Conservation (phyloP, 2,329 filamentous ascomycete species). For the Arthrobotrys sphaeroides region DNA sequence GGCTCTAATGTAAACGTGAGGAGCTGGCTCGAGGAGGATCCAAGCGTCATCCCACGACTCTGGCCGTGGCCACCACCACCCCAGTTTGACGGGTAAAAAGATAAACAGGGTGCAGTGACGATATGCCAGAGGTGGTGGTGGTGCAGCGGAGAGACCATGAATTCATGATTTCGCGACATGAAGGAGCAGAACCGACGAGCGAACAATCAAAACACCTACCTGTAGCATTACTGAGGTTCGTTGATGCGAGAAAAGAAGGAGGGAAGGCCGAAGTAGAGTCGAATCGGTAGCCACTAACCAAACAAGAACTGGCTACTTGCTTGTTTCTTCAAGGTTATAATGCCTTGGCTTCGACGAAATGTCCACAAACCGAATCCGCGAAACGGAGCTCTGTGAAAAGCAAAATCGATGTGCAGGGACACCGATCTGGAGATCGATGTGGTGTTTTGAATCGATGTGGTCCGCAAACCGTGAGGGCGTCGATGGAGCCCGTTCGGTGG, state of each 20-base stretch:
- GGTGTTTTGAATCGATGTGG: neutral
- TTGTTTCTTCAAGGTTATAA: constrained; percentile 36
- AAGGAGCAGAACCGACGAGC: neutral
- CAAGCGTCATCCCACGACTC: constrained; percentile 43
- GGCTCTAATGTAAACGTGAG: constrained; percentile 11
- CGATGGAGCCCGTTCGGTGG: neutral
- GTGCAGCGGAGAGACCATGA: constrained; percentile 3
- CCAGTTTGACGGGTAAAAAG: constrained; percentile 38
- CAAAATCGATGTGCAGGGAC: constrained; percentile 17
- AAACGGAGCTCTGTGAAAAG: constrained; percentile 45
- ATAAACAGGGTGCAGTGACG: constrained; percentile 26
- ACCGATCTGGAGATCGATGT: neutral
- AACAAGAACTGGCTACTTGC: constrained; percentile 36
- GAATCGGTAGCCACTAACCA: constrained; percentile 45
- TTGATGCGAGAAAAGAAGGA: constrained; percentile 52
- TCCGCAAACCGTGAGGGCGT: neutral
- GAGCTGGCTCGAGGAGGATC: constrained; percentile 8
- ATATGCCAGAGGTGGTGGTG: constrained; percentile 6
- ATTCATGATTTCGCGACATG: constrained; percentile 13
- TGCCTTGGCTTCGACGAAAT: constrained; percentile 34
- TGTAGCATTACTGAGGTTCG: constrained; percentile 53
- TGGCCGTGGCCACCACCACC: constrained; percentile 11
- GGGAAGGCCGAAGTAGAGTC: constrained; percentile 42
- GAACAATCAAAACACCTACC: constrained; percentile 28
- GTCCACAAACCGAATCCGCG: constrained; percentile 37